These are phyloP conservation scores for Macadamia tetraphylla DNA, from an alignment of 164 flowering plant species.

Conservation along the genomic window DNA sequence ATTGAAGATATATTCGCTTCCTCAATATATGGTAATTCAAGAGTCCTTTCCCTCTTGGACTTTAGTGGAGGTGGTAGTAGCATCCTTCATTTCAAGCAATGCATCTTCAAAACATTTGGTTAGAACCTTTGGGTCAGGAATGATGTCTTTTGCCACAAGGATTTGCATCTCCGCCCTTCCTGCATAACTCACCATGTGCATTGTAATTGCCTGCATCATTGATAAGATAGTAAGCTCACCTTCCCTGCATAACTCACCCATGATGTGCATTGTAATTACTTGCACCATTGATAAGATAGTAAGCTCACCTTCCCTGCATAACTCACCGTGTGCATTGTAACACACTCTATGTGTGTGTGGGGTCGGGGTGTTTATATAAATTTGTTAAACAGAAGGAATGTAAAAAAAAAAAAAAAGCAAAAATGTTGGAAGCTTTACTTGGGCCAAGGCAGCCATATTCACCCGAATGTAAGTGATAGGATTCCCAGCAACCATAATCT, in stretches of 20 bases:
- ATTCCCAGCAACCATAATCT: slow-evolving; percentile 50
- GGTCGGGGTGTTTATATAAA: no score
- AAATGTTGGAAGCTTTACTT: slow-evolving; percentile 30
- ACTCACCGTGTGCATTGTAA: slow-evolving; percentile 3
- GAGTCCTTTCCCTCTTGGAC: no score
- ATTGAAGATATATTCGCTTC: no score
- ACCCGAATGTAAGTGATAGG: slow-evolving; percentile 49
- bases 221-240: no score
- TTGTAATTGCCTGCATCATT: slow-evolving; percentile 61
- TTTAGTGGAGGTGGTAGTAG: slow-evolving; percentile 16
- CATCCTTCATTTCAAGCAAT: slow-evolving; percentile 67
- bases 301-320: no score
- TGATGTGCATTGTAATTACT: slow-evolving; percentile 30
- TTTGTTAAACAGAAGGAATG: background rate
- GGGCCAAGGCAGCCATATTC: slow-evolving; percentile 43
- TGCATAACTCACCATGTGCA: slow-evolving; percentile 87
- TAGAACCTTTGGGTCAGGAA: slow-evolving; percentile 64
- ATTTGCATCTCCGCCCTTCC: slow-evolving; percentile 79
- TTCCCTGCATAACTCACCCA: no score
- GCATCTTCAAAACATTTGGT: slow-evolving; percentile 81
- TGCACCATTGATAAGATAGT: slow-evolving; percentile 19
- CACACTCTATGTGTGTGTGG: no score
- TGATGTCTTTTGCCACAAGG: slow-evolving; percentile 70
- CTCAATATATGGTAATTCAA: no score
- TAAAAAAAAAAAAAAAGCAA: no score